These are phyloP conservation scores for Metschnikowia matae DNA, from an alignment of 805 yeast species.

Conservation along the genomic window DNA sequence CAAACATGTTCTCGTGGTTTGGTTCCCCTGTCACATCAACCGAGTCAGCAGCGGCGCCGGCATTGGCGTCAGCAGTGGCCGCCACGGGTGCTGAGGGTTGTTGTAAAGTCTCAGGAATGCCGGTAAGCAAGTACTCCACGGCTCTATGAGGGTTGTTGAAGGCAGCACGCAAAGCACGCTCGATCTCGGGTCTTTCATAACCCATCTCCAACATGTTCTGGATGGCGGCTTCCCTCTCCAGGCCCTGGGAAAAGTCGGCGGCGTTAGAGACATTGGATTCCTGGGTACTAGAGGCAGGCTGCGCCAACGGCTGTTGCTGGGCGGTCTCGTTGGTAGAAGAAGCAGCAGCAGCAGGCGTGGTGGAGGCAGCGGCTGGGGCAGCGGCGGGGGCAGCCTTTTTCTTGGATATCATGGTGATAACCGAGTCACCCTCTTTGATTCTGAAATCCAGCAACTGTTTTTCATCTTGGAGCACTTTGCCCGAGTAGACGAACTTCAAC, in stretches of 20 bases:
- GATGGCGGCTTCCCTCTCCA: slow-evolving; percentile 73
- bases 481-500: slow-evolving; percentile 88
- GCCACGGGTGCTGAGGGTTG: slow-evolving; percentile 24
- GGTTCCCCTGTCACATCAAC: background rate
- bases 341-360: slow-evolving; percentile 24
- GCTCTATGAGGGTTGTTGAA: slow-evolving; percentile 98
- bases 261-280: slow-evolving; percentile 18
- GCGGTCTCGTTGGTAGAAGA: background rate
- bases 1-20: slow-evolving; percentile 47
- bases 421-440: slow-evolving; percentile 80
- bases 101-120: slow-evolving; percentile 68
- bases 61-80: slow-evolving; percentile 18
- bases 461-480: slow-evolving; percentile 81
- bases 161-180: slow-evolving; percentile 89
- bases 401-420: slow-evolving; percentile 83
- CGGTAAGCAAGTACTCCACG: slow-evolving; percentile 88
- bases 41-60: slow-evolving; percentile 12
- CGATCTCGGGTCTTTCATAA: slow-evolving; percentile 81
- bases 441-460: slow-evolving; percentile 68
- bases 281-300: background rate
- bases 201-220: slow-evolving; percentile 94
- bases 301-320: background rate
- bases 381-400: slow-evolving; percentile 26
- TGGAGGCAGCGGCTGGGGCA: slow-evolving; percentile 14
- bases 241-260: slow-evolving; percentile 72